These are phyloP conservation scores for Arachis stenosperma DNA, from an alignment of 306 rosid species.

Conservation along the genomic window DNA sequence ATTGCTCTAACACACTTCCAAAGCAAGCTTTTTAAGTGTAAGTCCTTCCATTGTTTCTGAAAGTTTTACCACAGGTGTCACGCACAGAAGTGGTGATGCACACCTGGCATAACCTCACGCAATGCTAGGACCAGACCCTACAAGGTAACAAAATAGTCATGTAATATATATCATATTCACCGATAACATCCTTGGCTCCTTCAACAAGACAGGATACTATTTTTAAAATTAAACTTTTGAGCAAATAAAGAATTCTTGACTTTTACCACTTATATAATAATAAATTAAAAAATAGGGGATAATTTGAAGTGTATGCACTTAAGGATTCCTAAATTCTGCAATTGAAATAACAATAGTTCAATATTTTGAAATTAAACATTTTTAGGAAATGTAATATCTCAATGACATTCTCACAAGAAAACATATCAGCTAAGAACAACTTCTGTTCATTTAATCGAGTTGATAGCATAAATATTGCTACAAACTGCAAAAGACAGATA, in stretches of 20 bases:
- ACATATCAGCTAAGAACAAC: constrained; percentile 3
- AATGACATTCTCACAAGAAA: neutral
- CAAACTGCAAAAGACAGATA: too few species aligned
- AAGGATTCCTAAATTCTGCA: constrained; percentile 8
- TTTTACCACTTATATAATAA: constrained; percentile 28
- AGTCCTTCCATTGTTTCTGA: too few species aligned
- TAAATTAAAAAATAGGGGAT: constrained; percentile 15
- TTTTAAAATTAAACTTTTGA: constrained; percentile 69
- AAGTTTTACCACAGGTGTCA: too few species aligned
- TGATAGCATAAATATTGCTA: too few species aligned
- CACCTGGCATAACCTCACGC: too few species aligned
- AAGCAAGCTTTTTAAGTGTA: too few species aligned
- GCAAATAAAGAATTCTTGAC: constrained; percentile 34
- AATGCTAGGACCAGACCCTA: too few species aligned
- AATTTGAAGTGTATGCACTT: constrained; percentile 6
- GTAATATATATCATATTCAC: too few species aligned
- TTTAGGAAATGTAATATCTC: constrained; percentile 13
- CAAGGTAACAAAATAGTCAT: too few species aligned
- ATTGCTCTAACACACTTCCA: too few species aligned
- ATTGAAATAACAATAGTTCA: constrained; percentile 10
- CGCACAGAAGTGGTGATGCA: too few species aligned
- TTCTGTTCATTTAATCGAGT: constrained; percentile 16
- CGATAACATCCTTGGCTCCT: constrained; percentile 60
- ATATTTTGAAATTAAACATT: neutral
- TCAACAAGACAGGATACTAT: constrained; percentile 72